Percentiles rank a stretch among this genome's conserved stretches.
phyloP scores from a whole-genome alignment of 202 grass and related monocot species.

The Schoenoplectus triqueter region DNA sequence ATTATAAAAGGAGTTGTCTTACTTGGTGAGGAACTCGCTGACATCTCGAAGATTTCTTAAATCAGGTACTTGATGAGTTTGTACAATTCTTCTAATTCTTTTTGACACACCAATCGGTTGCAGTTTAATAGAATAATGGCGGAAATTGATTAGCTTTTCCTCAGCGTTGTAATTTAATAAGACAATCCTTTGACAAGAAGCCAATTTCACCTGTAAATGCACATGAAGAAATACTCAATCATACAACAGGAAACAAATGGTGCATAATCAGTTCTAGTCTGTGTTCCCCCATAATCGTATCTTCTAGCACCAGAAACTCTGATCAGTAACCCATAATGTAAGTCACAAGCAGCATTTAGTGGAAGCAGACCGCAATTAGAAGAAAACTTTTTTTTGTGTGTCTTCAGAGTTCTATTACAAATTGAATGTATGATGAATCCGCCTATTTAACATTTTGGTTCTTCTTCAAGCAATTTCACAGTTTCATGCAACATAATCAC shows the following conservation, averaged over 20 bases:
- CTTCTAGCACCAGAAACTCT: not conserved
- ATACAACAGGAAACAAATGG: slow-evolving; percentile 16
- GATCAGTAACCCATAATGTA: not conserved
- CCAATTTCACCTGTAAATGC: slow-evolving; percentile 65
- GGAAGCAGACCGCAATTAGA: not conserved
- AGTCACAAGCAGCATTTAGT: not conserved
- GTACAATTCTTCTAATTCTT: slow-evolving; percentile 84
- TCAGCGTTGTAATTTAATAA: slow-evolving; percentile 76
- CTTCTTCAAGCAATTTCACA: not conserved
- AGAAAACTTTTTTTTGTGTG: not conserved
- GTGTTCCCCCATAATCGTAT: not conserved
- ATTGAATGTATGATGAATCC: not conserved
- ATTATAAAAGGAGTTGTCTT: slow-evolving; percentile 36
- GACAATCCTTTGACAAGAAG: slow-evolving; percentile 71
- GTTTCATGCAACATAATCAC: not conserved
- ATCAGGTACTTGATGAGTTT: slow-evolving; percentile 83
- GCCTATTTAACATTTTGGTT: not conserved
- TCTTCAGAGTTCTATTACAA: not conserved
- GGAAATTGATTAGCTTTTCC: slow-evolving; percentile 67
- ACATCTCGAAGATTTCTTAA: slow-evolving; percentile 76
- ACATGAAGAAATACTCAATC: slow-evolving; percentile 24
- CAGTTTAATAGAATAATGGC: slow-evolving; percentile 81
- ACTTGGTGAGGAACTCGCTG: slow-evolving; percentile 89
- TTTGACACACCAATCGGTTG: slow-evolving; percentile 84
- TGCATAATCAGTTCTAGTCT: slow-evolving; percentile 5